These are phyloP conservation scores for Chytriomyces sp. DNA, from an alignment of 192 early-diverging fungal genomes.

Conservation along the genomic window DNA sequence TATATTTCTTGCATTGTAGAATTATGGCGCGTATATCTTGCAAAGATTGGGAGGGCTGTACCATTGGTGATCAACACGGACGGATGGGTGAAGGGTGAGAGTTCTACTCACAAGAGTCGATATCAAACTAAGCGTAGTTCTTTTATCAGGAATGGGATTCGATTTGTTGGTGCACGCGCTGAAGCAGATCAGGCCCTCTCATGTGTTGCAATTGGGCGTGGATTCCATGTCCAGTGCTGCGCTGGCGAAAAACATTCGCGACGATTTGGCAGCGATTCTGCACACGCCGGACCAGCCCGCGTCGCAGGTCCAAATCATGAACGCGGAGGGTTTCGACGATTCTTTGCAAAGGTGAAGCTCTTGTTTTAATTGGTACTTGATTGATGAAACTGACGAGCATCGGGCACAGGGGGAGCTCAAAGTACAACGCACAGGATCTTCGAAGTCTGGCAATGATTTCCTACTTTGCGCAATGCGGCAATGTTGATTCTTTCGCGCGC, in stretches of 20 bases:
- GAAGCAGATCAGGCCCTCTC: slow-evolving; percentile 63
- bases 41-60: slow-evolving; percentile 48
- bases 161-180: slow-evolving; percentile 78
- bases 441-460: slow-evolving; percentile 69
- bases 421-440: slow-evolving; percentile 66
- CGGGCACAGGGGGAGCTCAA: slow-evolving; percentile 41
- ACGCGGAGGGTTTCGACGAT: slow-evolving; percentile 47
- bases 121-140: background rate
- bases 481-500: too few relatives aligned
- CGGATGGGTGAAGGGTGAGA: slow-evolving; percentile 85
- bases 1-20: slow-evolving; percentile 74
- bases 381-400: too few relatives aligned
- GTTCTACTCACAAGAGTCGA: slow-evolving; percentile 1
- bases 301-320: slow-evolving; percentile 7
- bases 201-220: slow-evolving; percentile 63
- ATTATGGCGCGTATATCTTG: slow-evolving; percentile 65
- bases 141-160: slow-evolving; percentile 70
- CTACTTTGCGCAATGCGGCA: slow-evolving; percentile 65
- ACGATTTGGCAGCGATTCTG: slow-evolving; percentile 4
- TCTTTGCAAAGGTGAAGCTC: background rate
- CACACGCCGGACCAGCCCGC: background rate
- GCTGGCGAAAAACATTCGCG: slow-evolving; percentile 15
- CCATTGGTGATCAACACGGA: slow-evolving; percentile 96
- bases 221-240: background rate
- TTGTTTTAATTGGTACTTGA: too few relatives aligned